Evolutionary conservation across 805 yeast genomes (phyloP), one percentile per base, ranked within the genome.

Genomic region (Candida ipomoeae): DNA sequence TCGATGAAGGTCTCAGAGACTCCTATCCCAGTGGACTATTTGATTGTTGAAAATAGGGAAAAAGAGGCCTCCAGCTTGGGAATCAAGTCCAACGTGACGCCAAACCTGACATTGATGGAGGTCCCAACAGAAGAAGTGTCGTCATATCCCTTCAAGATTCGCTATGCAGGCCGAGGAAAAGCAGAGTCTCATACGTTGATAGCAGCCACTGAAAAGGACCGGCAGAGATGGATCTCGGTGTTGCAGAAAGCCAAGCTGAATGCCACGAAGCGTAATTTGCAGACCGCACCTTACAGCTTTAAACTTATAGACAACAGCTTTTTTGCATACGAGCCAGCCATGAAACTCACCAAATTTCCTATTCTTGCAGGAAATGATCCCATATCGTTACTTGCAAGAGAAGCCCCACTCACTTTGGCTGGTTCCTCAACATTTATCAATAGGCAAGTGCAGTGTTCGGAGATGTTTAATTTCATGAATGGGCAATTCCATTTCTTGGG

Each of bases 291-390:
- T 0, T 84, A 84, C 61, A 60, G 70, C 8, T 60, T 86, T 37
- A 67, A 70, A 34, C 73, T 80, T 6, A 60, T 88, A 6, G 71
- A 85, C 6, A 85, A 83, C 57, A 72, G 77, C 23, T 73, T 75
- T 48, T 88, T 87, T 66, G 84, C 83, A 1, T 86, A 84, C 63
- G 85, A 81, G n/a, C 77, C 73, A 3, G 68, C 74, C 6, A 78
- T 75, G 38, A 71, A 75, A 18, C 74, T 83, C 1, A 62, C 63
- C 2, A 82, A 78, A 59, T 48, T 85, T 38, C 86, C 84, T 4
- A 63, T 80, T 1, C 73, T 79, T 48, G 76, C 81, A 0, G 69
- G 75, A 18, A 71, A 75, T 15, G 84, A 84, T 23, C 83, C 80
- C 6, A 64, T 83, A 34, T 78, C 78, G 58, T 55, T 40, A 5